A percentile compares a stretch with the other conserved stretches of the same genome.
phyloP scores from a whole-genome alignment of 495 filamentous ascomycete species.

The Penicillium steckii region DNA sequence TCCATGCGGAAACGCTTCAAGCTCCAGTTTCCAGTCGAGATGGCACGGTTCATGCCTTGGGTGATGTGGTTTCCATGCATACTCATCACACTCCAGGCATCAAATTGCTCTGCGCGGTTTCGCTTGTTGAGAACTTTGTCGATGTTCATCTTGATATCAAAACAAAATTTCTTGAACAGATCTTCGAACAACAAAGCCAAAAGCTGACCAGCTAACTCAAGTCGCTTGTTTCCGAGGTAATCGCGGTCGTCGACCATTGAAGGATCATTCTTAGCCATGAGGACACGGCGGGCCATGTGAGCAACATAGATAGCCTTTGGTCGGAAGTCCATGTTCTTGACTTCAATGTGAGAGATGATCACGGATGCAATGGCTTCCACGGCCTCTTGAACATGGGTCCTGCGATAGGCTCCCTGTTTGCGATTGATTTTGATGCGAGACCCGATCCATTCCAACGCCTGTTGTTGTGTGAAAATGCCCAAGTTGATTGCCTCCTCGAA shows the following conservation, averaged over 20 bases:
- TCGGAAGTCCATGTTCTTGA: constrained; percentile 84
- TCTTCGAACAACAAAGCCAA: constrained; percentile 96
- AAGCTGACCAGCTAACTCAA: constrained; percentile 93
- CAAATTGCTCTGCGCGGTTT: constrained; percentile 79
- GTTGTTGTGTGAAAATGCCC: constrained; percentile 84
- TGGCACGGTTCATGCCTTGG: constrained; percentile 84
- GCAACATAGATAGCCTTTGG: constrained; percentile 95
- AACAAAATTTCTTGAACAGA: constrained; percentile 91
- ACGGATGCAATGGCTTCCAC: constrained; percentile 88
- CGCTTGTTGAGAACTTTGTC: constrained; percentile 92
- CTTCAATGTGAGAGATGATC: constrained; percentile 90
- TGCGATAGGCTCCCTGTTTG: constrained; percentile 51
- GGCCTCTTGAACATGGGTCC: constrained; percentile 82
- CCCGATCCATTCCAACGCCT: constrained; percentile 91
- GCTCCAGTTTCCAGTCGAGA: constrained; percentile 96
- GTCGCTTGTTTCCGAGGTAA: constrained; percentile 94
- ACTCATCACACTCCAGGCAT: constrained; percentile 73
- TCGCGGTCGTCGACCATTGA: constrained; percentile 92
- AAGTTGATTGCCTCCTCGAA: constrained; percentile 86
- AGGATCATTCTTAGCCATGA: constrained; percentile 89
- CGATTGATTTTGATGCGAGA: constrained; percentile 79
- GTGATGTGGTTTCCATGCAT: constrained; percentile 81
- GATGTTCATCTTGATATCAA: constrained; percentile 81
- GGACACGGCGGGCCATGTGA: constrained; percentile 89
- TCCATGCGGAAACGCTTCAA: constrained; percentile 98